Base-by-base conservation (phyloP, 129 eudicot genomes). In the Smallanthus sonchifolius region DNA sequence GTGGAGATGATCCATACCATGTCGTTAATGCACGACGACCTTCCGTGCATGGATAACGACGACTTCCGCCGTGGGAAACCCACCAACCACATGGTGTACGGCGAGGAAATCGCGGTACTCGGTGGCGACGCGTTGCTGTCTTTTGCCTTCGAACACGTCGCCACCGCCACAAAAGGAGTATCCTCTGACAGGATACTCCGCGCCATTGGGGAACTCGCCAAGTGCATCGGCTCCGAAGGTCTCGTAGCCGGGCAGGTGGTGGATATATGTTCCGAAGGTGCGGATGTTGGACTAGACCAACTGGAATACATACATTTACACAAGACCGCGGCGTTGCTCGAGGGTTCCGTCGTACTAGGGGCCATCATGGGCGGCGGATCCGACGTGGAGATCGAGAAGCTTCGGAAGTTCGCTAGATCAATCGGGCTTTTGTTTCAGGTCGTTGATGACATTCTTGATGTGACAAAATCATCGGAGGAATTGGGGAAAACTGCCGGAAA, bases 21-120 rank as follows among this genome's bases (percentile, higher is more conserved):
- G 89, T 87, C 89, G 1, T 17, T 87, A 7, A 83, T 87, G 73
- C 93, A 82, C 74, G 93, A 87, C 20, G 93, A 87, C 65, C 69
- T 87, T 1, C 93, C 93, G 6, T 83, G 90, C 32, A 80, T 88
- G 94, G 94, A 88, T 43, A 78, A 88, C 74, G 94, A 85, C 70
- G 94, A 88, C 38, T 76, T 88, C 45, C 82, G 90, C 15, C 82
- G 94, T 0, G 94, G 94, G 0, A 88, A 83, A 8, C 89, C 86
- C 43, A 82, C 93, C 0, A 87, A 87, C 65, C 93, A 88, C 67
- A 79, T 32, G 5, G 86, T 85, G 3, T 85, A 17, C 56, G 88
- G 90, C 10, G 88, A 85, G 35, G 78, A 85, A 43, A 76, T 88
- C 16, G 87, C 88, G 13, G 70, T 88, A 10, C 60, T 85, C 3